Conservation (phyloP, 2,329 filamentous ascomycete species). For the Colletotrichum tanaceti region DNA sequence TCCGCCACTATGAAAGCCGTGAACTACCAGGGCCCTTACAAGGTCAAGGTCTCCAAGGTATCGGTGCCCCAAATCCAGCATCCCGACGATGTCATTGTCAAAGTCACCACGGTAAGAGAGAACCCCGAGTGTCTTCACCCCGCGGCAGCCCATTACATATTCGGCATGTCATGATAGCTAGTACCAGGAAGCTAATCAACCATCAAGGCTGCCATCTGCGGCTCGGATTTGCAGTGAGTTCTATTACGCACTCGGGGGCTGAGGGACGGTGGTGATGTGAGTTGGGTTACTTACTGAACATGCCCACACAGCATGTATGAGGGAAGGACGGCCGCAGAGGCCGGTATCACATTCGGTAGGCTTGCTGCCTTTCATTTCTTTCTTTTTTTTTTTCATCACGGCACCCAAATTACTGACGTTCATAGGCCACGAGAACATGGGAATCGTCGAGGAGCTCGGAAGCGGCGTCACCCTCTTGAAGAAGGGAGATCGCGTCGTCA, state of each 20-base stretch:
- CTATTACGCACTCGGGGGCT: too few relatives aligned
- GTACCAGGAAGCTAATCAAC: not conserved
- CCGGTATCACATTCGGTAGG: slow-evolving; percentile 69
- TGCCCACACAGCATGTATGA: slow-evolving; percentile 71
- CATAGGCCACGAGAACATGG: slow-evolving; percentile 69
- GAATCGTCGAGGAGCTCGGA: slow-evolving; percentile 66
- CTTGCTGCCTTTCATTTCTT: too few relatives aligned
- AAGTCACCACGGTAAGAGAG: slow-evolving; percentile 68
- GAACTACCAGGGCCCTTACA: slow-evolving; percentile 71
- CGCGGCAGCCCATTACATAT: not conserved
- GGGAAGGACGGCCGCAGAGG: slow-evolving; percentile 70
- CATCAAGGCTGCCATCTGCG: slow-evolving; percentile 61
- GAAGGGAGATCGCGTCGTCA: slow-evolving; percentile 72
- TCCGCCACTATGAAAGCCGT: slow-evolving; percentile 68
- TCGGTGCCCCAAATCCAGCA: slow-evolving; percentile 69
- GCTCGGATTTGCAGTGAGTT: slow-evolving; percentile 61
- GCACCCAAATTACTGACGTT: not conserved
- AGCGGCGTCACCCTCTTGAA: slow-evolving; percentile 70
- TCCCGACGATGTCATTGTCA: slow-evolving; percentile 73
- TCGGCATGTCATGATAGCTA: too few relatives aligned
- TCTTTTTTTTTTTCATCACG: too few relatives aligned
- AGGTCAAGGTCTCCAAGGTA: slow-evolving; percentile 71
- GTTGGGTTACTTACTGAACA: slow-evolving; percentile 43
- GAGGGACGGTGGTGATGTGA: too few relatives aligned
- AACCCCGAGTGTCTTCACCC: not conserved